Base-by-base conservation (phyloP, 805 yeast genomes). In the Candida parachauliodes region DNA sequence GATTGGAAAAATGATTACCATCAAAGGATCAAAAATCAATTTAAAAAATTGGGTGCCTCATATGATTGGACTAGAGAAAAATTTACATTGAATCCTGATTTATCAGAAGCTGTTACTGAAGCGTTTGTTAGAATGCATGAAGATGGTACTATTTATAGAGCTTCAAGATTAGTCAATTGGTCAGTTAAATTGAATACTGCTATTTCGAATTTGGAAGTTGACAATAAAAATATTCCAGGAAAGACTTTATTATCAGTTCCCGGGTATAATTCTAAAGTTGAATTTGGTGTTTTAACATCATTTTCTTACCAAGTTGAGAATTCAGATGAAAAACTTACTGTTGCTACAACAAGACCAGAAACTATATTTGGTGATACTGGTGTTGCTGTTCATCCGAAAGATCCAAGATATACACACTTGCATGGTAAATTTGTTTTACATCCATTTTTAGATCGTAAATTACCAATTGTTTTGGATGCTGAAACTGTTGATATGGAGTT, bases 261-360 rank as follows among this genome's bases (percentile, higher is more conserved):
- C 43, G 89, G 88, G 39, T 93, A 93, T 61, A 89, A 82, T 31
- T 79, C 84, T 52, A 84, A 84, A 57, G 79, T 93, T 43, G 98
- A 93, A 66, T 91, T 93, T 65, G 98, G 98, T 74, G 95, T 86
- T 14, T 72, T 93, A 57, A 93, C 98, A n/a, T 86, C 95, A 16
- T 88, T 88, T 60, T 94, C 96, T 15, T 93, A 93, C 62, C 84
- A 79, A 43, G 88, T 93, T 43, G 91, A 83, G 43, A 85, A 71
- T 33, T 79, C 89, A 11, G 91, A 84, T 46, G 98, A 93, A 68
- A 83, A 75, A 63, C 56, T 93, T 37, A 72, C 91, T 41, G 95
- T 93, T 48, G 98, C 98, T 24, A 93, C 98, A 35, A 93, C 98
- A 28, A 91, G 98, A 79, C 98, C 98, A 29, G 98, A 93, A 70